Conservation (phyloP, 148 eudicot genomes). For the Gaultheria prostrata region DNA sequence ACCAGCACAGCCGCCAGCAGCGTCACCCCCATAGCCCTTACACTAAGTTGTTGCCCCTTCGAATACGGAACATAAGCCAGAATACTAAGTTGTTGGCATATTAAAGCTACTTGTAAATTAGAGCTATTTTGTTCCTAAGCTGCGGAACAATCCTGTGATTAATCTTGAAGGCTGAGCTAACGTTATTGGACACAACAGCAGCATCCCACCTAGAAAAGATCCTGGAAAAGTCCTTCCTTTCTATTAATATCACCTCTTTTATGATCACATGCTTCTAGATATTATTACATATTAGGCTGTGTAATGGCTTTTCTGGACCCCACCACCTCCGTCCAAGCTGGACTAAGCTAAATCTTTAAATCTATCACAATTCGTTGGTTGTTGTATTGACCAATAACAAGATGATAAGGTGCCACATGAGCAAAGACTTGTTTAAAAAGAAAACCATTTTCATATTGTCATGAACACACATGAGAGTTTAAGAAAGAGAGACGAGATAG, state of each 20-base stretch:
- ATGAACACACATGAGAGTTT: neutral
- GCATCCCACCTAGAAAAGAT: too few species aligned
- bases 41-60: too few species aligned
- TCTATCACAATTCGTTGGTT: conserved; percentile 9
- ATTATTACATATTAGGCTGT: neutral
- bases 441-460: conserved; percentile 3
- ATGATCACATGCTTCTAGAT: neutral
- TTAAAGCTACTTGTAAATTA: too few species aligned
- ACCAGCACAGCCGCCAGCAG: too few species aligned
- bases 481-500: conserved; percentile 13
- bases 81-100: too few species aligned
- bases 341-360: neutral
- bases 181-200: too few species aligned
- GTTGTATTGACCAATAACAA: conserved; percentile 27
- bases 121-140: too few species aligned
- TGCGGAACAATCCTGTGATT: too few species aligned
- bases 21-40: too few species aligned
- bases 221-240: too few species aligned
- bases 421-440: neutral
- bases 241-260: neutral
- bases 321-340: neutral
- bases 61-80: too few species aligned
- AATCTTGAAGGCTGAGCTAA: too few species aligned
- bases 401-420: conserved; percentile 45
- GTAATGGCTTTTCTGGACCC: neutral